Conservation (phyloP, 2,329 filamentous ascomycete species). For the Fusarium palustre region DNA sequence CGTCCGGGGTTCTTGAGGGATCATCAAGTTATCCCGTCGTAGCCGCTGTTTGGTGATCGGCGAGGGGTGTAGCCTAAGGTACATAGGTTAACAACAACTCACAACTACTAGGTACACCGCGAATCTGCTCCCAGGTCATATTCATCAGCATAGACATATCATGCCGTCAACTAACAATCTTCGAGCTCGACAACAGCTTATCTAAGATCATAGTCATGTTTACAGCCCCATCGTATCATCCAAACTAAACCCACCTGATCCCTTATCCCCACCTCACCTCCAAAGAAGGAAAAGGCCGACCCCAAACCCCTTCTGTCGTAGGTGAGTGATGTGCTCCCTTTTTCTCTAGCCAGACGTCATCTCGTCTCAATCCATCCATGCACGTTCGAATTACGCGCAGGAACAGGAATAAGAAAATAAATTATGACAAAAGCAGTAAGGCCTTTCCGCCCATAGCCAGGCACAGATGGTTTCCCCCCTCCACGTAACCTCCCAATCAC, state of each 20-base stretch:
- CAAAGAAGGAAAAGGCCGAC: conserved; percentile 38
- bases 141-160: neutral
- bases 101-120: neutral
- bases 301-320: conserved; percentile 36
- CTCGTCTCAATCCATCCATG: conserved; percentile 4
- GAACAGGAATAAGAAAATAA: conserved; percentile 12
- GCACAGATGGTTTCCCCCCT: neutral
- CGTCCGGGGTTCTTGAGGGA: neutral
- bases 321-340: conserved; percentile 9
- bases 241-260: conserved; percentile 14
- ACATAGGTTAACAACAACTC: neutral
- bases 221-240: neutral
- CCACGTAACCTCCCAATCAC: conserved; percentile 36
- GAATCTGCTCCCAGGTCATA: neutral
- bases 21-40: neutral
- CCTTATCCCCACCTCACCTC: conserved; percentile 35
- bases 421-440: conserved; percentile 54
- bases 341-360: conserved; percentile 27
- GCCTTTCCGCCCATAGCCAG: conserved; percentile 1
- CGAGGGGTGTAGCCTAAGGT: neutral
- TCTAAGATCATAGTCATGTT: neutral
- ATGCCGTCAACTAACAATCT: neutral
- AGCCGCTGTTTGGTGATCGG: neutral
- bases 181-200: neutral
- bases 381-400: neutral